These are phyloP conservation scores for Moesziomyces antarcticus DNA, from an alignment of 1,284 basidiomycete genomes.

Conservation along the genomic window DNA sequence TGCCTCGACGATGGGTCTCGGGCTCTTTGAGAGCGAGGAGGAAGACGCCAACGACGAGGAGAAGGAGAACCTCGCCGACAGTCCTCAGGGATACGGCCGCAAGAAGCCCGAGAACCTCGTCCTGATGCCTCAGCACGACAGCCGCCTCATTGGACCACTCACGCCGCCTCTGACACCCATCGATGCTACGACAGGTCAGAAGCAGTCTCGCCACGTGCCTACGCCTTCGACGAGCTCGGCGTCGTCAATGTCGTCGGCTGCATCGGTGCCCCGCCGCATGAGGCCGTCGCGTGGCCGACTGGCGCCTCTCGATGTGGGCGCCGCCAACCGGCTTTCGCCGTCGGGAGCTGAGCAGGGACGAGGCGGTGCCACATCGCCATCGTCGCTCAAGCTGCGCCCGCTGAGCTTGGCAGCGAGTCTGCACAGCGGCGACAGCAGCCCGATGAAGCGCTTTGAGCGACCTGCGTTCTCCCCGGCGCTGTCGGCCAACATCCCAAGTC, in stretches of 20 bases:
- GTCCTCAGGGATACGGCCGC: conserved; percentile 8
- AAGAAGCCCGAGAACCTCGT: conserved; percentile 30
- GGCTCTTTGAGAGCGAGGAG: conserved; percentile 41
- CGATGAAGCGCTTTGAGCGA: conserved; percentile 41
- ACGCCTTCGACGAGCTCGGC: conserved; percentile 35
- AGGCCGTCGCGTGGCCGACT: conserved; percentile 17
- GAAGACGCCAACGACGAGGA: conserved; percentile 25
- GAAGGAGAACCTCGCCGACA: conserved; percentile 26
- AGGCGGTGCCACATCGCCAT: conserved; percentile 27
- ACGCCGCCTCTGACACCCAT: conserved; percentile 45
- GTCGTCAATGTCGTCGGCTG: conserved; percentile 21
- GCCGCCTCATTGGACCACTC: conserved; percentile 22
- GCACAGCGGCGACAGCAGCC: conserved; percentile 27
- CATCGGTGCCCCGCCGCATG: conserved; percentile 22
- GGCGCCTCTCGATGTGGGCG: conserved; percentile 30
- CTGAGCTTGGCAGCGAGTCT: conserved; percentile 40
- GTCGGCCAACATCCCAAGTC: conserved; percentile 38
- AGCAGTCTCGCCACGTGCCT: conserved; percentile 31
- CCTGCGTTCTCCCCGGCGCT: conserved; percentile 47
- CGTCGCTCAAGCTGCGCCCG: conserved; percentile 40
- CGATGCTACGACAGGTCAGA: conserved; percentile 16
- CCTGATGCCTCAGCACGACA: conserved; percentile 27
- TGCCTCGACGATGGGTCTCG: conserved; percentile 35
- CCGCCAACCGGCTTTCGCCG: conserved; percentile 36
- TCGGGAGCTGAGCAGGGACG: conserved; percentile 6